Conservation (phyloP, 495 filamentous ascomycete species). For the Pyrenula aspistea region DNA sequence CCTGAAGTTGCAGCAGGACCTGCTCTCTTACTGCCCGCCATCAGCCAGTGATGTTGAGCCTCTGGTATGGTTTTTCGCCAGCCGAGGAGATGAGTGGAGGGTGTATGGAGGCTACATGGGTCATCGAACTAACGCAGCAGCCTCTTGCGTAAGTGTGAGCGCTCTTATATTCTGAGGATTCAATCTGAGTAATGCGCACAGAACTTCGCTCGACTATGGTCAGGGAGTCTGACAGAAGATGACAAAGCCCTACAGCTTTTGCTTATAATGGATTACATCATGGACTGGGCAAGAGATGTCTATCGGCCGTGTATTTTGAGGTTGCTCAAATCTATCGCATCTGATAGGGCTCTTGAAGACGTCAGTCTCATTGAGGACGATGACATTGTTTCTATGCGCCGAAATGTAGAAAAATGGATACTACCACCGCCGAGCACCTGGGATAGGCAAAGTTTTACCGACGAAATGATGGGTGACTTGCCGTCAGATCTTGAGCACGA, state of each 20-base stretch:
- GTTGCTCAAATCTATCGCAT: slow-evolving; percentile 4
- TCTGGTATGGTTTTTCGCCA: neutral
- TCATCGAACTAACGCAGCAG: neutral
- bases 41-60: neutral
- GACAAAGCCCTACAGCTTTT: neutral
- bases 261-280: neutral
- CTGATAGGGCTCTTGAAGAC: slow-evolving; percentile 5
- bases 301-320: neutral
- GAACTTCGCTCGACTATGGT: neutral
- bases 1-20: neutral
- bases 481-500: slow-evolving; percentile 4
- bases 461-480: slow-evolving; percentile 1
- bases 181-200: neutral
- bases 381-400: slow-evolving; percentile 9
- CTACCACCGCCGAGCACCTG: slow-evolving; percentile 5
- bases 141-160: neutral
- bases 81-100: neutral
- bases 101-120: neutral
- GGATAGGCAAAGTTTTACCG: slow-evolving; percentile 3
- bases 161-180: neutral
- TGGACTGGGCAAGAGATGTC: neutral
- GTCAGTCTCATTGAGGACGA: slow-evolving; percentile 5
- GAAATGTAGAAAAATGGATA: slow-evolving; percentile 8
- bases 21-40: neutral
- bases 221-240: neutral